Base-by-base conservation (phyloP, 1,284 basidiomycete genomes). In the Neolentinus lepideus region DNA sequence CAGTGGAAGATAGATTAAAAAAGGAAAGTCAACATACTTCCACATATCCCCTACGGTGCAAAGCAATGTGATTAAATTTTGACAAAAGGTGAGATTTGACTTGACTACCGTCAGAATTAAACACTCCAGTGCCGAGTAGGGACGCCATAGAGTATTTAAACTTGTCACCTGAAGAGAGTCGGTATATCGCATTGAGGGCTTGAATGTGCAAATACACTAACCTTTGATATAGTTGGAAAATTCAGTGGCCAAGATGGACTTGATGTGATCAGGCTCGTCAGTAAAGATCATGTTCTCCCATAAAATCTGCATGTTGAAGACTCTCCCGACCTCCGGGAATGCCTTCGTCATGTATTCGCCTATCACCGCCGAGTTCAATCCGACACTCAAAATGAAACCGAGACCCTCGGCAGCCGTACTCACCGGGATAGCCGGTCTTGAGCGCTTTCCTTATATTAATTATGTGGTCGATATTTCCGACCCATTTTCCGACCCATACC, bases 221-320 rank as follows among this genome's bases (percentile, higher is more conserved):
- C 76, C 75, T 66, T 77, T 78, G 56, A 73, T 69, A 31, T 69
- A 77, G 61, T 67, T 71, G 2, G 63, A 54, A 58, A 78, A 78
- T 47, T 78, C 71, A 2, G 74, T 74, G 1, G 73, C 68, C 43
- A 77, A 58, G 2, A 77, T 66, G 3, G 63, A 55, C 61, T 69
- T 70, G 36, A 69, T 61, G 53, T 68, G 63, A 22, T 70, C 68
- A 0, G 72, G 74, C 47, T 75, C 71, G 2, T 52, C 36, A 1
- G 71, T 73, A 22, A 72, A 0, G n/a, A 74, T 54, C 46, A 64
- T 3, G 24, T 67, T 62, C 19, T 66, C 64, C 71, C 73, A 73
- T 1, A 74, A 59, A n/a, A 67, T 55, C 29, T 54, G 59, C 46
- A 68, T 45, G 36, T 66, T 68, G 27, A 73, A 60, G 11, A 62